phyloP scores from a whole-genome alignment of 1,284 basidiomycete genomes.

The Flammula alnicola region DNA sequence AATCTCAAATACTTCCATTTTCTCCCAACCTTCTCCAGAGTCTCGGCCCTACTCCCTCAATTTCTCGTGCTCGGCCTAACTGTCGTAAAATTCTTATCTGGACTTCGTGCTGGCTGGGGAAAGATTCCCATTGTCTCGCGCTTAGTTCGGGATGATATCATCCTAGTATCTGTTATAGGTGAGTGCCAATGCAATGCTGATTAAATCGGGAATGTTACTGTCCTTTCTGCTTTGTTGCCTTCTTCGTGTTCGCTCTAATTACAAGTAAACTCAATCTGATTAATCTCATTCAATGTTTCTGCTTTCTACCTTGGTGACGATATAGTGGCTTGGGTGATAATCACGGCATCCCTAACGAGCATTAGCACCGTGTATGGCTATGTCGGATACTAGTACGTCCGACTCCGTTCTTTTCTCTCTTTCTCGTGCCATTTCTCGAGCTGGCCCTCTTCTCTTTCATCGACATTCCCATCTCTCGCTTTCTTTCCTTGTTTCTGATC shows the following conservation, averaged over 20 bases:
- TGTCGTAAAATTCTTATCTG: constrained; percentile 21
- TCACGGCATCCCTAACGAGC: constrained; percentile 18
- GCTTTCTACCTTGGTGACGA: background rate
- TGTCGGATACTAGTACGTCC: constrained; percentile 26
- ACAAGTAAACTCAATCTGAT: constrained; percentile 4
- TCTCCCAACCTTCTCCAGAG: constrained; percentile 8
- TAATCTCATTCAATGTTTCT: background rate
- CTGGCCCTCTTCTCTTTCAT: constrained; percentile 2
- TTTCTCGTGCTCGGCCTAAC: constrained; percentile 22
- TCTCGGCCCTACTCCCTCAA: constrained; percentile 21
- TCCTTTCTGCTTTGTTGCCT: background rate
- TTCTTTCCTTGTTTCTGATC: background rate
- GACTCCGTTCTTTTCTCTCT: constrained; percentile 23
- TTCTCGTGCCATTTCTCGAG: constrained; percentile 17
- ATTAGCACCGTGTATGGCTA: constrained; percentile 23
- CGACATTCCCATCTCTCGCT: background rate
- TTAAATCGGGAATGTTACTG: background rate
- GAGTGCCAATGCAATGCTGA: constrained; percentile 10
- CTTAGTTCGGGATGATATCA: constrained; percentile 24
- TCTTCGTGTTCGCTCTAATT: background rate
- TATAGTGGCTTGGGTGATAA: constrained; percentile 19
- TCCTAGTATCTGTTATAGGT: constrained; percentile 21
- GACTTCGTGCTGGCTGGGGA: constrained; percentile 24
- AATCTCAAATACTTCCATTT: background rate
- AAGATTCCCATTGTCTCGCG: constrained; percentile 23